Evolutionary conservation across 2,329 filamentous ascomycete genomes (phyloP).

Genomic region (Diaporthe sp.): DNA sequence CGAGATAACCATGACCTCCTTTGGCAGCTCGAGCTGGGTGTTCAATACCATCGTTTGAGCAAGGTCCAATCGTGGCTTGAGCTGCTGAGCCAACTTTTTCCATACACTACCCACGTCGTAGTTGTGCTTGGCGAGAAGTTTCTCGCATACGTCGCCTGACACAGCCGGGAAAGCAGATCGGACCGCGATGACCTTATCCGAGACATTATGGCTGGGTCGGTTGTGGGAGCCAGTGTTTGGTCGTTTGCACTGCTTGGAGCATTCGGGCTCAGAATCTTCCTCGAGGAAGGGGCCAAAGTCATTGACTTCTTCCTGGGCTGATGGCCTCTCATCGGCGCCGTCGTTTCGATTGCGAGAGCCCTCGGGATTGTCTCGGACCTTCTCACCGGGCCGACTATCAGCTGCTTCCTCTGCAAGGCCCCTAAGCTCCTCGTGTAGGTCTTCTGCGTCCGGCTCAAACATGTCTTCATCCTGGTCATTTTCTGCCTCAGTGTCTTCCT

Average conservation of each 20-base stretch:
- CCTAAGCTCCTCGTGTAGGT: slow-evolving; percentile 50
- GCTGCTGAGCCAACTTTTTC: slow-evolving; percentile 45
- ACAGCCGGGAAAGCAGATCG: slow-evolving; percentile 56
- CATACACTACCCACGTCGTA: slow-evolving; percentile 52
- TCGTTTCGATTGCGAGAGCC: no score
- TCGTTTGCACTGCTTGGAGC: not conserved
- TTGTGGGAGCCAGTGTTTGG: not conserved
- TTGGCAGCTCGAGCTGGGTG: slow-evolving; percentile 33
- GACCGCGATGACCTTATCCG: slow-evolving; percentile 35
- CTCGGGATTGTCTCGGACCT: slow-evolving; percentile 31
- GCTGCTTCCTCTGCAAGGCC: slow-evolving; percentile 39
- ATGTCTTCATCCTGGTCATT: slow-evolving; percentile 35
- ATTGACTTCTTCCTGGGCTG: not conserved
- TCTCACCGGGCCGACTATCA: slow-evolving; percentile 32
- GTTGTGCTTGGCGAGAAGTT: slow-evolving; percentile 46
- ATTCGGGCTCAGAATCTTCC: not conserved
- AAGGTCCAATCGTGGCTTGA: slow-evolving; percentile 42
- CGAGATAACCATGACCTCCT: slow-evolving; percentile 36
- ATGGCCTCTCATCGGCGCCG: slow-evolving; percentile 40
- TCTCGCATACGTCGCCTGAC: slow-evolving; percentile 48
- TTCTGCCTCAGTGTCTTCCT: slow-evolving; percentile 36
- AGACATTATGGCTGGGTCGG: slow-evolving; percentile 16
- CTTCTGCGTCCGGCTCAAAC: slow-evolving; percentile 37
- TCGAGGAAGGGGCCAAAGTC: slow-evolving; percentile 4
- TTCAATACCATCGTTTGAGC: slow-evolving; percentile 35